Evolutionary conservation across 192 early-diverging fungal genomes (phyloP), one percentile per base, ranked within the genome.

Genomic region (Mortierella alpina): DNA sequence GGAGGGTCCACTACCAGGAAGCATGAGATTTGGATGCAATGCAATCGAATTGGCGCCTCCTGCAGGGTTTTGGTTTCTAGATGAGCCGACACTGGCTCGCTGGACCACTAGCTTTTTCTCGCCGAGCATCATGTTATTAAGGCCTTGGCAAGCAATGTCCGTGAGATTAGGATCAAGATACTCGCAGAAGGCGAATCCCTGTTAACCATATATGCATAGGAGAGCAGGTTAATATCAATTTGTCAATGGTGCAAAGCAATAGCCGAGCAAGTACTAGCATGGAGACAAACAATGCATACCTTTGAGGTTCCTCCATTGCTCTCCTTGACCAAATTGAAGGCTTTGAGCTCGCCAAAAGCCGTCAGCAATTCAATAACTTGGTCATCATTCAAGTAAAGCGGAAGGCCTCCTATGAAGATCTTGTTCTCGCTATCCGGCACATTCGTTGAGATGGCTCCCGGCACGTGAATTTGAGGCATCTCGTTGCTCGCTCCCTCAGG

Each of bases 101-200:
- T 99, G 97, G 20, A 98, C 97, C 31, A 98, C 91, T 14, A 99
- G 82, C 70, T 94, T 95, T 42, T 92, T 92, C 74, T 98, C 98
- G 54, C 95, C 96, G 5, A 99, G 82, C 73, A 96, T 95, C 92
- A 99, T 94, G 47, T 96, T 94, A 74, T 98, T 97, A 39, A 99
- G 90, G 2, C 96, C 96, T 75, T 97, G 90, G 73, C 96, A 97
- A 13, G 95, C 98, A 49, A 96, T 86, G 71, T 99, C 98, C 7
- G 97, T 98, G 14, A 97, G 82, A 39, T 70, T 88, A 18, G 95
- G 91, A 79, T 98, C 94, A 17, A 88, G 86, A 68, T 96, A 99
- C 84, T 99, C 98, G 80, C 96, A 97, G 70, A 99, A 98, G 4
- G 96, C 98, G 87, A 94, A 98, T 3, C 98, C 98, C 85, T 95